A percentile compares a stretch with the other conserved stretches of the same genome.
These are phyloP conservation scores for Apiospora koreana DNA, from an alignment of 2,329 filamentous ascomycete species.

Conservation along the genomic window DNA sequence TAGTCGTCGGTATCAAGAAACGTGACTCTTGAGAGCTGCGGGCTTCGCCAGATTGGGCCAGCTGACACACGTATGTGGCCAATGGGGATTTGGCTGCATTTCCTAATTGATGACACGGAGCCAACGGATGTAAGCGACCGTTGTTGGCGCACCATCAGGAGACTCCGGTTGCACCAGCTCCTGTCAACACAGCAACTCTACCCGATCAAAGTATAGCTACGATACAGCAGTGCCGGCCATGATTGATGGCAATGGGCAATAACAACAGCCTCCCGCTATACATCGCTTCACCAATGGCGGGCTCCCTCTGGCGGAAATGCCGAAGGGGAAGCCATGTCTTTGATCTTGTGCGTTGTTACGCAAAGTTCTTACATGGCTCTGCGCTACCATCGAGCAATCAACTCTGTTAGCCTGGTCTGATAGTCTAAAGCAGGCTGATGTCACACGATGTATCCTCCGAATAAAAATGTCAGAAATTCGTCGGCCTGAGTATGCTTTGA, in stretches of 20 bases:
- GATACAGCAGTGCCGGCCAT: background rate
- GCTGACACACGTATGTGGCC: background rate
- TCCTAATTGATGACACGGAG: background rate
- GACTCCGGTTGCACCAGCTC: background rate
- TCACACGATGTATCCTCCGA: constrained; percentile 18
- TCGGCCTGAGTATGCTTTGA: background rate
- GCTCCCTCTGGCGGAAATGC: background rate
- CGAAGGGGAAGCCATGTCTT: background rate
- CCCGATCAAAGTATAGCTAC: background rate
- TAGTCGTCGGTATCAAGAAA: constrained; percentile 87
- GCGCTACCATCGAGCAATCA: background rate
- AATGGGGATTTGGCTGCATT: background rate
- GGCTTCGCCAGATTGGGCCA: background rate
- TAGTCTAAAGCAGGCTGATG: constrained; percentile 16
- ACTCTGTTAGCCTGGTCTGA: background rate
- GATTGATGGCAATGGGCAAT: background rate
- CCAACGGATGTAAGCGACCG: background rate
- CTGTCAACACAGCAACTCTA: background rate
- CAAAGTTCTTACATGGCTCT: background rate
- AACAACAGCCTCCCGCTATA: background rate
- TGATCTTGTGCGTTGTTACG: background rate
- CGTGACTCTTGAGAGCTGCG: constrained; percentile 23
- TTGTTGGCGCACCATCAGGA: background rate
- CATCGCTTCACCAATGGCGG: too few species aligned
- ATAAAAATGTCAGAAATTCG: background rate